Evolutionary conservation across 192 early-diverging fungal genomes (phyloP).

Genomic region (Podila verticillata): DNA sequence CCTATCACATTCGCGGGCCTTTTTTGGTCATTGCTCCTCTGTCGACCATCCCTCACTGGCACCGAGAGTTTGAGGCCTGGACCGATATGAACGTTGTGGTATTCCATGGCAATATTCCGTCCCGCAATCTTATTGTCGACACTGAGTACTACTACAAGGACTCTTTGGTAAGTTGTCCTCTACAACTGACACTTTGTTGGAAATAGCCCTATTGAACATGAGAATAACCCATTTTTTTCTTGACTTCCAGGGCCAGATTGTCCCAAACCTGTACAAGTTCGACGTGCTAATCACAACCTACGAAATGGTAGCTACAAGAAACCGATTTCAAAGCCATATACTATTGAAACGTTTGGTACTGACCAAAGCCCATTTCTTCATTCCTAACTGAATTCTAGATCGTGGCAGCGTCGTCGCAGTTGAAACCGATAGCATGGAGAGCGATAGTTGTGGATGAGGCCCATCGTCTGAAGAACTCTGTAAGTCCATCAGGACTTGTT

Average conservation of each 20-base stretch:
- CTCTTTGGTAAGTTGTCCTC: constrained; percentile 15
- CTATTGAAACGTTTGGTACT: too few relatives aligned
- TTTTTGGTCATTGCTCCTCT: constrained; percentile 74
- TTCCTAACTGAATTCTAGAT: constrained; percentile 25
- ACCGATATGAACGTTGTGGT: constrained; percentile 51
- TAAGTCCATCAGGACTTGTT: background rate
- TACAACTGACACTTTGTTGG: constrained; percentile 49
- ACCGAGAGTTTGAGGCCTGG: constrained; percentile 49
- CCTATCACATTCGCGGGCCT: constrained; percentile 72
- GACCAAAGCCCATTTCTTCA: too few relatives aligned
- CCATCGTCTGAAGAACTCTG: constrained; percentile 87
- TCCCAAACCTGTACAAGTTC: constrained; percentile 65
- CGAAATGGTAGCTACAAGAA: constrained; percentile 40
- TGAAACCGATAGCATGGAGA: constrained; percentile 77
- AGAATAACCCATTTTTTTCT: constrained; percentile 20
- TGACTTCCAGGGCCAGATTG: constrained; percentile 47
- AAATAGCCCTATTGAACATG: too few relatives aligned
- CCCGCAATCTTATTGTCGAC: constrained; percentile 80
- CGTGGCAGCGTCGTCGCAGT: constrained; percentile 67
- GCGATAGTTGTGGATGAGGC: constrained; percentile 86
- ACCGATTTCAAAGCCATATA: too few relatives aligned
- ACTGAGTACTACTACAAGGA: constrained; percentile 74
- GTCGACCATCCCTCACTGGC: constrained; percentile 70
- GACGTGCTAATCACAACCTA: constrained; percentile 71
- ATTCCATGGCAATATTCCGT: constrained; percentile 70